Evolutionary conservation across 2,329 filamentous ascomycete genomes (phyloP).

Genomic region (Cryphonectria radicalis): DNA sequence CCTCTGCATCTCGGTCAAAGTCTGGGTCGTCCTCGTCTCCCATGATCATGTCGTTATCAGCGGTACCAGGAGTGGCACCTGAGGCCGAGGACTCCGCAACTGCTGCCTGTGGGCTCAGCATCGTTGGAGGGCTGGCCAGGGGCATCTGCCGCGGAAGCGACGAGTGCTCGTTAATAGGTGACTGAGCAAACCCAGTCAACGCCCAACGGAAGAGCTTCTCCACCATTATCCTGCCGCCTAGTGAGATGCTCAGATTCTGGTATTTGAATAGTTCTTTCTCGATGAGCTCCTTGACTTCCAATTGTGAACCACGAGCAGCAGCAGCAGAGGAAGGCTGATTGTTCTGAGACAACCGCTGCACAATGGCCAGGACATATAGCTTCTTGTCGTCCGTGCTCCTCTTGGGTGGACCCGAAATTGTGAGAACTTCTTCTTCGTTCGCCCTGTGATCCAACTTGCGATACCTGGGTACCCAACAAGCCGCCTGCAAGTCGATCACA

Average conservation of each 20-base stretch:
- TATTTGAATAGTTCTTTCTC: conserved; percentile 23
- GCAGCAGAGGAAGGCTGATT: background rate
- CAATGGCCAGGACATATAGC: conserved; percentile 17
- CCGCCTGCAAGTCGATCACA: conserved; percentile 1
- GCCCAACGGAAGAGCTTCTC: conserved; percentile 11
- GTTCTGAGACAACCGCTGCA: conserved; percentile 8
- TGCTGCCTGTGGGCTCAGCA: background rate
- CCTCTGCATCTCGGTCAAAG: conserved; percentile 2
- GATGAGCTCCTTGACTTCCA: conserved; percentile 17
- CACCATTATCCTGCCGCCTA: conserved; percentile 5
- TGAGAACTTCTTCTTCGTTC: conserved; percentile 20
- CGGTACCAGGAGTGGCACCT: background rate
- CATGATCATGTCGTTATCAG: background rate
- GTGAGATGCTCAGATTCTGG: conserved; percentile 15
- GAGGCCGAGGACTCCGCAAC: background rate
- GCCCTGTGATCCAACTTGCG: conserved; percentile 19
- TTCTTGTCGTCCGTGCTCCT: conserved; percentile 13
- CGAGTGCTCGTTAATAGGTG: background rate
- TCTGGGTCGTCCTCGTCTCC: conserved; percentile 22
- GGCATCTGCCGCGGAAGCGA: background rate
- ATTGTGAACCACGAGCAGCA: background rate
- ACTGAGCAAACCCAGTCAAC: background rate
- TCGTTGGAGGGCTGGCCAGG: background rate
- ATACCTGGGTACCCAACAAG: conserved; percentile 27
- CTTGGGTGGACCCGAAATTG: conserved; percentile 20